Evolutionary conservation across 2,329 filamentous ascomycete species (phyloP).

Genomic region (Ceratocystiopsis sp.): DNA sequence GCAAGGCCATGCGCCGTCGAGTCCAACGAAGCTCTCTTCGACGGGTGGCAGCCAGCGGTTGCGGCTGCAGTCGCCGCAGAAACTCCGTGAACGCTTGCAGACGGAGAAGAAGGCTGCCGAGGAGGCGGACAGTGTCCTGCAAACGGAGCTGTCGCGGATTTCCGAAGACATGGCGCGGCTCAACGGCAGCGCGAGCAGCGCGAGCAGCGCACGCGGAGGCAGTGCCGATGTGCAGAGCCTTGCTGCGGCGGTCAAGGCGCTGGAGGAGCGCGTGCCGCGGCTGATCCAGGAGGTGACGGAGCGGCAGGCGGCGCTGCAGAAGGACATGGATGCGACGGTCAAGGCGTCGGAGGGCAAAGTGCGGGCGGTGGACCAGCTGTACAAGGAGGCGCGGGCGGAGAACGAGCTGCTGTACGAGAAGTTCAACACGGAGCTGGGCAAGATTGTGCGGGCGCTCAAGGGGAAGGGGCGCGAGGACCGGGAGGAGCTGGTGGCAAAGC

Average conservation of each 20-base stretch:
- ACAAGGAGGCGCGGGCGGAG: conserved; percentile 73
- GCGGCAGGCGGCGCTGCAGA: conserved; percentile 46
- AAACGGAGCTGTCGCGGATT: conserved; percentile 64
- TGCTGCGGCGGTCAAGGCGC: conserved; percentile 38
- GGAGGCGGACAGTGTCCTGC: conserved; percentile 50
- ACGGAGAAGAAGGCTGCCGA: conserved; percentile 61
- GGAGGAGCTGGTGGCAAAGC: conserved; percentile 53
- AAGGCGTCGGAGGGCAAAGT: conserved; percentile 61
- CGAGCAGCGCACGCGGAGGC: conserved; percentile 2
- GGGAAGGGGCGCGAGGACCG: conserved; percentile 59
- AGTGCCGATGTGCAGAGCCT: conserved; percentile 20
- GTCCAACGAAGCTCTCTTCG: conserved; percentile 18
- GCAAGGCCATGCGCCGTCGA: conserved; percentile 14
- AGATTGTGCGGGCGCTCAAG: conserved; percentile 60
- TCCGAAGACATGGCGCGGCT: conserved; percentile 58
- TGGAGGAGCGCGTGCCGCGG: conserved; percentile 50
- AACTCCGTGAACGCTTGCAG: conserved; percentile 69
- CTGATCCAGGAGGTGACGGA: conserved; percentile 41
- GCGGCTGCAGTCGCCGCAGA: conserved; percentile 54
- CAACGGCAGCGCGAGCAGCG: conserved; percentile 17
- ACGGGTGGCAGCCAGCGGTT: conserved; percentile 27
- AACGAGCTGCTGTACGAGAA: conserved; percentile 85
- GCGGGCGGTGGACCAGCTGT: conserved; percentile 71
- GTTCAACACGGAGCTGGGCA: conserved; percentile 80
- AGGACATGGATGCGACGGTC: conserved; percentile 55